Percentiles rank a stretch among this genome's conserved stretches.
phyloP scores from a whole-genome alignment of 164 flowering plant species.

The Amborella trichopoda region DNA sequence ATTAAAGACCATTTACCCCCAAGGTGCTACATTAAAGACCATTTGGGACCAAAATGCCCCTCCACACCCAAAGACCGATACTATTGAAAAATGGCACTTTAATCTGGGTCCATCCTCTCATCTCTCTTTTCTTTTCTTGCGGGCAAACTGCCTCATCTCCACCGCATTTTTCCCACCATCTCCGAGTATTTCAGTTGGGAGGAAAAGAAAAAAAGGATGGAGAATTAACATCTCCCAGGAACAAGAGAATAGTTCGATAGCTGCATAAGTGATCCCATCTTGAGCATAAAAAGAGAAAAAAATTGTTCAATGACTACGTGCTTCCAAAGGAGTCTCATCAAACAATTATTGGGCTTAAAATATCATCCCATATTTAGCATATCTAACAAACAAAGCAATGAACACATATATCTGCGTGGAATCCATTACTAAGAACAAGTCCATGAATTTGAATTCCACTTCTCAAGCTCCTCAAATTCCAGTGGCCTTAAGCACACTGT shows the following conservation, averaged over 20 bases:
- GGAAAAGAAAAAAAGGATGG: too few species aligned
- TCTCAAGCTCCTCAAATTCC: constrained; percentile 24
- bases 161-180: too few species aligned
- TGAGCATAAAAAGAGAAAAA: constrained; percentile 55
- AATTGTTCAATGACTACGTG: constrained; percentile 70
- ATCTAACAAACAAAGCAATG: constrained; percentile 62
- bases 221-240: too few species aligned
- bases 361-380: constrained; percentile 57
- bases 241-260: constrained; percentile 46
- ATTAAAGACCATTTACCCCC: too few species aligned
- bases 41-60: too few species aligned
- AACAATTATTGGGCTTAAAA: constrained; percentile 45
- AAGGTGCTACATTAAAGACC: too few species aligned
- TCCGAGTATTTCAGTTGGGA: too few species aligned
- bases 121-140: too few species aligned
- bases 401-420: constrained; percentile 51
- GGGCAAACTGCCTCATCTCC: too few species aligned
- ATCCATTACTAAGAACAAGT: constrained; percentile 43
- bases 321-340: constrained; percentile 33
- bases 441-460: constrained; percentile 63
- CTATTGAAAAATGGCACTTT: too few species aligned
- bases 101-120: too few species aligned
- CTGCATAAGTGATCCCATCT: constrained; percentile 31
- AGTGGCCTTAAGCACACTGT: constrained; percentile 77
- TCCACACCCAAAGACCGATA: too few species aligned